Evolutionary conservation across 2,329 filamentous ascomycete genomes (phyloP).

Genomic region (Talaromyces albobiverticillius): DNA sequence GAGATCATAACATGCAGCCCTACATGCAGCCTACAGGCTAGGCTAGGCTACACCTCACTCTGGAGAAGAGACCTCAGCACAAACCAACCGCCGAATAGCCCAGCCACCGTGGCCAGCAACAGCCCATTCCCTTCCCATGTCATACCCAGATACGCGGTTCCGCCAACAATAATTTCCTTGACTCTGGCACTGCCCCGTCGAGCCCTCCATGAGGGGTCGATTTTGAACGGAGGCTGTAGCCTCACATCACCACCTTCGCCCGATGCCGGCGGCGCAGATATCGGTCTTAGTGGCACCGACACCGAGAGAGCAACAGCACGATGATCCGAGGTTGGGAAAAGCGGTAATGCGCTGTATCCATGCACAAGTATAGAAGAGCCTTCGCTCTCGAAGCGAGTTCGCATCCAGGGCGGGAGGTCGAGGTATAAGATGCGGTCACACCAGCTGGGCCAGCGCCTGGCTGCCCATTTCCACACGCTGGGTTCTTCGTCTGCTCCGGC

Average conservation of each 20-base stretch:
- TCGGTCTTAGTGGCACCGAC: slow-evolving; percentile 57
- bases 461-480: slow-evolving; percentile 68
- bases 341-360: slow-evolving; percentile 70
- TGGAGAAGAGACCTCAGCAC: slow-evolving; percentile 32
- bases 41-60: slow-evolving; percentile 10
- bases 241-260: slow-evolving; percentile 36
- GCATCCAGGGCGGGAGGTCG: slow-evolving; percentile 56
- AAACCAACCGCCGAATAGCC: slow-evolving; percentile 40
- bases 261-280: slow-evolving; percentile 30
- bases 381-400: slow-evolving; percentile 18
- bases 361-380: slow-evolving; percentile 49
- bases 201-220: slow-evolving; percentile 57
- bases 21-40: too few relatives aligned
- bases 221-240: slow-evolving; percentile 53
- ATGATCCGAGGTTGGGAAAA: slow-evolving; percentile 84
- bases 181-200: slow-evolving; percentile 53
- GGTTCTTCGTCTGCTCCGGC: slow-evolving; percentile 21
- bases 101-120: slow-evolving; percentile 37
- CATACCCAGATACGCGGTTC: slow-evolving; percentile 52
- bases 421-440: slow-evolving; percentile 86
- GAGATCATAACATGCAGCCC: too few relatives aligned
- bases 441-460: slow-evolving; percentile 86
- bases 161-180: slow-evolving; percentile 60
- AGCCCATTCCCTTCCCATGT: slow-evolving; percentile 48
- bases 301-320: slow-evolving; percentile 74